These are phyloP conservation scores for Wickerhamomyces sydowiorum DNA, from an alignment of 805 yeast genomes.

Conservation along the genomic window DNA sequence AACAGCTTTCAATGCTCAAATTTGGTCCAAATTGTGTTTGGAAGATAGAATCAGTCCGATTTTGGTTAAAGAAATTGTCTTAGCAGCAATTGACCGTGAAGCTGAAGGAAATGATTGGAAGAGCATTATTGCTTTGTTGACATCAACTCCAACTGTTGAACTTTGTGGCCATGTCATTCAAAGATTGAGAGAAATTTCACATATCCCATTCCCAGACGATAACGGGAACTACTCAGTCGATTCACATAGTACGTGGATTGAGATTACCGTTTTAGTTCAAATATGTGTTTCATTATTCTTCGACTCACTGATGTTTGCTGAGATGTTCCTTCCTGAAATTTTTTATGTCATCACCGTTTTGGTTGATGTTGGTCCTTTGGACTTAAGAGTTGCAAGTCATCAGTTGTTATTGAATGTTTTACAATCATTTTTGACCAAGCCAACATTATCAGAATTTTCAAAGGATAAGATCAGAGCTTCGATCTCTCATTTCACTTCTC, in stretches of 20 bases:
- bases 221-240: slow-evolving; percentile 39
- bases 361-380: slow-evolving; percentile 42
- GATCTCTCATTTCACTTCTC: slow-evolving; percentile 40
- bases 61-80: slow-evolving; percentile 67
- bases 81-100: slow-evolving; percentile 69
- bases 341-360: slow-evolving; percentile 60
- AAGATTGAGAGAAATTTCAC: slow-evolving; percentile 49
- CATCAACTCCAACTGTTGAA: slow-evolving; percentile 64
- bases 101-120: slow-evolving; percentile 72
- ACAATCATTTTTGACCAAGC: slow-evolving; percentile 61
- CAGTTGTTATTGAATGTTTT: slow-evolving; percentile 59
- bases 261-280: slow-evolving; percentile 60
- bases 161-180: slow-evolving; percentile 60
- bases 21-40: slow-evolving; percentile 63
- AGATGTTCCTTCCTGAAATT: slow-evolving; percentile 65
- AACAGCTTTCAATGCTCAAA: slow-evolving; percentile 47
- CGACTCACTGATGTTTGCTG: slow-evolving; percentile 57
- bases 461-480: slow-evolving; percentile 40
- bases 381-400: slow-evolving; percentile 56
- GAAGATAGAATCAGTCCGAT: slow-evolving; percentile 54
- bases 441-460: slow-evolving; percentile 36
- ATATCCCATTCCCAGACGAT: slow-evolving; percentile 38
- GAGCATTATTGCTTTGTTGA: slow-evolving; percentile 54
- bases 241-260: slow-evolving; percentile 59
- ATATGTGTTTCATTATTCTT: slow-evolving; percentile 63